Percentiles rank a stretch among this genome's conserved stretches.
Conservation (phyloP, 768 basidiomycete species). For the Lactifluus volemus region DNA sequence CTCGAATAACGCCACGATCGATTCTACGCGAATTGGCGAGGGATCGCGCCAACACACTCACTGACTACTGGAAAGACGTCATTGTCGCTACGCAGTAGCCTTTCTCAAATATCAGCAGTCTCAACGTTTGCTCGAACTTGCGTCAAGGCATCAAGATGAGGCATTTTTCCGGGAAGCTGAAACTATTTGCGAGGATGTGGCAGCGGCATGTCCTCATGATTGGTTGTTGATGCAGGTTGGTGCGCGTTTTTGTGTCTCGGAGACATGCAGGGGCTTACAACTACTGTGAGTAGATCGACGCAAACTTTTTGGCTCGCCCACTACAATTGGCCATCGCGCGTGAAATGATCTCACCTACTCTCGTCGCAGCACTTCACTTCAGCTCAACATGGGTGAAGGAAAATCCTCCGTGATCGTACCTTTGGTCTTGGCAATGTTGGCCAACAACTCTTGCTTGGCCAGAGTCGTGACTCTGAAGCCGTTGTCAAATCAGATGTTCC, state of each 20-base stretch:
- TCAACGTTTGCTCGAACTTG: too few relatives aligned
- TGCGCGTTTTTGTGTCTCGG: neutral
- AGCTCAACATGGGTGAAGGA: slow-evolving; percentile 24
- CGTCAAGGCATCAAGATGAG: too few relatives aligned
- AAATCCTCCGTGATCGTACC: slow-evolving; percentile 47
- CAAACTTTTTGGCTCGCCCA: slow-evolving; percentile 34
- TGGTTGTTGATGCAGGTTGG: slow-evolving; percentile 11
- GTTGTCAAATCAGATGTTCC: slow-evolving; percentile 43
- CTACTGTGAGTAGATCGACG: slow-evolving; percentile 31
- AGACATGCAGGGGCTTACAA: too few relatives aligned
- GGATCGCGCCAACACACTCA: too few relatives aligned
- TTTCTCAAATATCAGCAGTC: too few relatives aligned
- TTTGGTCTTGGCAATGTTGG: slow-evolving; percentile 30
- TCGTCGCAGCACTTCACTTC: slow-evolving; percentile 32
- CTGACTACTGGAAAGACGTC: too few relatives aligned
- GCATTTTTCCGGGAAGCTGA: too few relatives aligned
- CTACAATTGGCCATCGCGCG: slow-evolving; percentile 35
- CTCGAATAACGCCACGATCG: too few relatives aligned
- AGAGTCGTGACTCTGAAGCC: slow-evolving; percentile 19
- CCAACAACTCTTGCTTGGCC: slow-evolving; percentile 35
- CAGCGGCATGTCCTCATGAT: neutral
- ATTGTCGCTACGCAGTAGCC: too few relatives aligned
- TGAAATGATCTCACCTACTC: slow-evolving; percentile 40
- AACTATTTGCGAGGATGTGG: too few relatives aligned
- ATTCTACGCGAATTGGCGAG: too few relatives aligned